Base-by-base conservation (phyloP, 306 rosid species). In the Pyrus pyrifolia region DNA sequence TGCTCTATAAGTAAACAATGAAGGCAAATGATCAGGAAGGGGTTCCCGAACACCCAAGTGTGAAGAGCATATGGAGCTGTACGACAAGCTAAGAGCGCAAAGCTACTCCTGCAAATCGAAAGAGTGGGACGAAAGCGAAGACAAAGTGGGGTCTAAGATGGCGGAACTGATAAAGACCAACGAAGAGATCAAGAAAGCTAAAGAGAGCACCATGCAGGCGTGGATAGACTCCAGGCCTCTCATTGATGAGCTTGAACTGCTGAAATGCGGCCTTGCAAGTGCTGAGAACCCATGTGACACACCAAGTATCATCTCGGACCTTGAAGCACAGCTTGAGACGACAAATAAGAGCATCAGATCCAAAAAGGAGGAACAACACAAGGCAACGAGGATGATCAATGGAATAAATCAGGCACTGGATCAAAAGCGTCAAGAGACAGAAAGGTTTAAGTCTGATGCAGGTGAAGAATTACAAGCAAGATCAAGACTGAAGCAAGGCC, bases 201-300 rank as follows among this genome's bases (percentile, higher is more conserved):
- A 78, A 76, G 93, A 90, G 71, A 65, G 76, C 27, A 67, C 81
- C 14, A 70, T 59, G 44, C 91, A 88, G 52, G 86, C 89, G 25
- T 88, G 96, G 91, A 88, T 85, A 25, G 93, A 88, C 76, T 85
- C 93, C n/a, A 79, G 75, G 77, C 90, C 90, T 67, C 86, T 83
- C 80, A 83, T 84, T 53, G 93, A 87, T 33, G 85, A 87, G 76
- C 89, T 90, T 3, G 89, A 87, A 45, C 82, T 38, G 75, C 73
- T 80, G 67, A 90, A 88, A 70, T 55, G 69, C 38, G 45, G 67
- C 69, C 87, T 90, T 49, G 84, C 79, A 51, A 55, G 27, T 35
- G 87, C 84, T 18, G 76, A 75, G 53, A 76, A 70, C 66, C 52
- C 25, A 42, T 74, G 71, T 11, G 58, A 76, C 25, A 23, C 51